These are phyloP conservation scores for Colletotrichum liriopes DNA, from an alignment of 2,329 filamentous ascomycete species.

Conservation along the genomic window DNA sequence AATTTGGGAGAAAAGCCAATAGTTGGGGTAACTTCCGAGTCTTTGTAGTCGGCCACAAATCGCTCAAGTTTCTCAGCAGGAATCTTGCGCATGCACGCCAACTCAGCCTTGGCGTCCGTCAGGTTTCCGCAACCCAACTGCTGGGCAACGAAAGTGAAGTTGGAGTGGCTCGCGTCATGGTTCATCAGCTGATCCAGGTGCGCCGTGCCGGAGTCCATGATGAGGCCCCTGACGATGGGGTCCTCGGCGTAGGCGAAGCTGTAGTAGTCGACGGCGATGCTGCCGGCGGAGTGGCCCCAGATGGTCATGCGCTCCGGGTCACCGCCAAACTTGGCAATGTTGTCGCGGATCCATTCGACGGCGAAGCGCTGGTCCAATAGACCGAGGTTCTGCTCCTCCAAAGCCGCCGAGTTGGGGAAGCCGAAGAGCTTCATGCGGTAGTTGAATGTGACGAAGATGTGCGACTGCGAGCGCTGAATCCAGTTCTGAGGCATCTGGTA, in stretches of 20 bases:
- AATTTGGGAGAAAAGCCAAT: constrained; percentile 50
- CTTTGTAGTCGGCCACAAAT: constrained; percentile 49
- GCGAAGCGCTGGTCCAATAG: constrained; percentile 68
- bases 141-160: constrained; percentile 58
- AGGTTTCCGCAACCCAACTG: constrained; percentile 55
- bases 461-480: constrained; percentile 48
- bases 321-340: constrained; percentile 67
- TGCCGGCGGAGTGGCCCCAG: constrained; percentile 65
- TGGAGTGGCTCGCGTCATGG: constrained; percentile 53
- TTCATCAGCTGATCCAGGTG: constrained; percentile 50
- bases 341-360: constrained; percentile 66
- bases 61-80: constrained; percentile 52
- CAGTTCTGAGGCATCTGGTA: constrained; percentile 49
- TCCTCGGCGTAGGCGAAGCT: constrained; percentile 59
- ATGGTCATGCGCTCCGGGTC: constrained; percentile 61
- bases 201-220: constrained; percentile 55
- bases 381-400: constrained; percentile 61
- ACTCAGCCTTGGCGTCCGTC: constrained; percentile 48
- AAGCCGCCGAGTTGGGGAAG: constrained; percentile 50
- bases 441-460: constrained; percentile 52
- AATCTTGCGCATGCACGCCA: constrained; percentile 57
- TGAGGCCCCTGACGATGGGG: constrained; percentile 57
- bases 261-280: constrained; percentile 55
- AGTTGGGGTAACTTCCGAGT: constrained; percentile 46
- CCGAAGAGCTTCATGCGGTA: constrained; percentile 52